Conservation (phyloP, 192 early-diverging fungal genomes). For the Backusella circina region DNA sequence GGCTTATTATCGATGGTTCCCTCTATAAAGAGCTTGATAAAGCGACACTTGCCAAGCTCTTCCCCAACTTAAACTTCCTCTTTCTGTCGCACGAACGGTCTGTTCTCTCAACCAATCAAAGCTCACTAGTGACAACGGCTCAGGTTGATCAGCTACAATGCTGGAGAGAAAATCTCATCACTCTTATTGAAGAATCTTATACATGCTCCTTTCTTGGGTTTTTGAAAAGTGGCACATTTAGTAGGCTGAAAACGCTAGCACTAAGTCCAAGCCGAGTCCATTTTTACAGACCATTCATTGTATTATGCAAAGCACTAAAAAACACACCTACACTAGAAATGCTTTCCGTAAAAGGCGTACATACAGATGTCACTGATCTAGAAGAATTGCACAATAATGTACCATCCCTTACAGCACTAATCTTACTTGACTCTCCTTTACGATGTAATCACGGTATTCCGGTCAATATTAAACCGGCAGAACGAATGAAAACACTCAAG, state of each 20-base stretch:
- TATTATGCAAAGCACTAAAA: not conserved
- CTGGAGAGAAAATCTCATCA: not conserved
- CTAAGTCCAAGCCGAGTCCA: not conserved
- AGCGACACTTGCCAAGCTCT: not conserved
- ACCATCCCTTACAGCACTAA: not conserved
- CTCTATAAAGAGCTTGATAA: not conserved
- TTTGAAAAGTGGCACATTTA: not conserved
- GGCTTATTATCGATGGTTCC: not conserved
- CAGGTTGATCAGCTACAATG: not conserved
- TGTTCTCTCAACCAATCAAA: not conserved
- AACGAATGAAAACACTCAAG: conserved; percentile 1
- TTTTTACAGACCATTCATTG: not conserved
- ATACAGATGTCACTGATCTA: not conserved
- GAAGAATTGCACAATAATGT: not conserved
- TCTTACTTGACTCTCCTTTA: not conserved
- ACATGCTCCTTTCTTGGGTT: not conserved
- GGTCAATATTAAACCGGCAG: not conserved
- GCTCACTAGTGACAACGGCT: not conserved
- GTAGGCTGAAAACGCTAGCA: not conserved
- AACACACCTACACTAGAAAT: not conserved
- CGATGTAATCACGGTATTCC: not conserved
- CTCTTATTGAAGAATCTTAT: not conserved
- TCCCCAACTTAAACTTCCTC: not conserved
- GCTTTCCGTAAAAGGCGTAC: not conserved
- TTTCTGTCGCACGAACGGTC: not conserved